Evolutionary conservation across 2,329 filamentous ascomycete species (phyloP).

Genomic region (Fusarium fujikuroi): DNA sequence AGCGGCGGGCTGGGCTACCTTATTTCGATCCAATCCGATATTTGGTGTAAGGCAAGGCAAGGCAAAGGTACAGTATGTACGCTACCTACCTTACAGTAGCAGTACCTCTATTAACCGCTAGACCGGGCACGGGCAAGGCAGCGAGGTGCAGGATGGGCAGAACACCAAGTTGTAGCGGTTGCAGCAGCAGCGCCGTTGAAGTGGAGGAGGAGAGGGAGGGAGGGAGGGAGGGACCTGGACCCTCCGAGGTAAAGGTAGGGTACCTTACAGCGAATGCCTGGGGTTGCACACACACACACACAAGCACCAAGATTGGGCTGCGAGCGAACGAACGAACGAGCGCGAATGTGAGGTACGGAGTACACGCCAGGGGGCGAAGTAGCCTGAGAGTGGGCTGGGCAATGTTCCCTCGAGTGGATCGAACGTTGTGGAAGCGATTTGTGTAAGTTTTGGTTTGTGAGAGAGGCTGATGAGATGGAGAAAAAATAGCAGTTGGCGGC

Average conservation of each 20-base stretch:
- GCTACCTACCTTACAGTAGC: neutral
- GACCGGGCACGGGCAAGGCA: constrained; percentile 20
- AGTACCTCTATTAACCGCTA: constrained; percentile 25
- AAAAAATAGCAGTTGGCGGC: neutral
- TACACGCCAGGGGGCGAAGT: constrained; percentile 22
- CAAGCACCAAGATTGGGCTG: neutral
- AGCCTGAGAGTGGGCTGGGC: constrained; percentile 17
- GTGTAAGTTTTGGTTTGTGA: constrained; percentile 19
- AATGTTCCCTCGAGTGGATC: constrained; percentile 21
- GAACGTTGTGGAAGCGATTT: constrained; percentile 32
- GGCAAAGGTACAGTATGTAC: neutral
- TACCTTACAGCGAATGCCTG: constrained; percentile 37
- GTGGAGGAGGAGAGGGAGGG: constrained; percentile 22
- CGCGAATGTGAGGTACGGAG: neutral
- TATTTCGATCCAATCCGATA: constrained; percentile 39
- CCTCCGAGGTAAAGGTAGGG: constrained; percentile 22
- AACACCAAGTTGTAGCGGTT: neutral
- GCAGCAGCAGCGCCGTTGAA: constrained; percentile 32
- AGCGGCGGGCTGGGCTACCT: constrained; percentile 35
- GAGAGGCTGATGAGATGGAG: neutral
- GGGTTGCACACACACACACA: constrained; percentile 9
- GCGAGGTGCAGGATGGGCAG: neutral
- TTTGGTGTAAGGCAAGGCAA: constrained; percentile 10
- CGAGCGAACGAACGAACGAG: neutral
- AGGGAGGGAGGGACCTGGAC: constrained; percentile 19